Conservation (phyloP, 2,329 filamentous ascomycete species). For the Colletotrichum tropicale region DNA sequence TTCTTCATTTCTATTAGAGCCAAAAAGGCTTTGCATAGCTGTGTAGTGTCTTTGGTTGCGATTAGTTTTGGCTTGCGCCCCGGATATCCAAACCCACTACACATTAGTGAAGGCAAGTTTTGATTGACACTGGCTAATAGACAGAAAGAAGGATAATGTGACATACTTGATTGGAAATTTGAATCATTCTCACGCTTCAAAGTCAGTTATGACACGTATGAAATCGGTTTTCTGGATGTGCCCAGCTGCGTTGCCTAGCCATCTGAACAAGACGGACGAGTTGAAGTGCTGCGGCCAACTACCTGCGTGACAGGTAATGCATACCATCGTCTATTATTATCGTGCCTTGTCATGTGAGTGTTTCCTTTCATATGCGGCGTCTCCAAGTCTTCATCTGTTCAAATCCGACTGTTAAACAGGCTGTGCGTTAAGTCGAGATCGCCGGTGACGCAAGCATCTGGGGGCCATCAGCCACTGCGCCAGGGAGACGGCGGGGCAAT, state of each 20-base stretch:
- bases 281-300: neutral
- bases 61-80: neutral
- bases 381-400: neutral
- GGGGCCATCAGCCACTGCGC: rapidly evolving
- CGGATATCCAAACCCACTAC: neutral
- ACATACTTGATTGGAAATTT: neutral
- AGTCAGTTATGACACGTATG: neutral
- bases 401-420: neutral
- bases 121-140: rapidly evolving
- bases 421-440: neutral
- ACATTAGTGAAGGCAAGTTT: neutral
- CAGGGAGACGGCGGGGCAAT: neutral
- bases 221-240: neutral
- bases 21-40: neutral
- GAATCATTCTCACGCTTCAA: neutral
- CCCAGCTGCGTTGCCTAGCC: neutral
- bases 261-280: neutral
- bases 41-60: neutral
- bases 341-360: rapidly evolving
- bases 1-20: neutral
- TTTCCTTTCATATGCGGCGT: rapidly evolving
- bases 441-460: neutral
- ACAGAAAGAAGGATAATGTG: neutral
- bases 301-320: neutral
- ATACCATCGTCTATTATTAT: neutral